Conservation (phyloP, 768 basidiomycete genomes). For the Agaricus subrufescens region DNA sequence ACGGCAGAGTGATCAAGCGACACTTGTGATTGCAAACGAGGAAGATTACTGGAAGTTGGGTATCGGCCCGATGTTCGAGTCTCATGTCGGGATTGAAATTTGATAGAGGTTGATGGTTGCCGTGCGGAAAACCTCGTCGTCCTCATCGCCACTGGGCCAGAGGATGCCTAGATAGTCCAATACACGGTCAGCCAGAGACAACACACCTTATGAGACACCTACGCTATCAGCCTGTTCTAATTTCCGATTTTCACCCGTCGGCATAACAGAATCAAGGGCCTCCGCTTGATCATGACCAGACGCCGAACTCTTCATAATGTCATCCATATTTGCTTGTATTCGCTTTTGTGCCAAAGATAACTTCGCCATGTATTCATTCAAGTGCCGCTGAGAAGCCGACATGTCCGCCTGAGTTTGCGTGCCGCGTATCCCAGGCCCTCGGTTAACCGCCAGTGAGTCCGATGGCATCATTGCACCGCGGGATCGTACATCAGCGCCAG, state of each 20-base stretch:
- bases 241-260: neutral
- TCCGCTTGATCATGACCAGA: neutral
- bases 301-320: neutral
- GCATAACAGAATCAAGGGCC: neutral
- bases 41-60: too few species aligned
- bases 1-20: too few species aligned
- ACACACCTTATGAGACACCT: neutral
- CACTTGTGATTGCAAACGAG: too few species aligned
- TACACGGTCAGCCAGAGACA: neutral
- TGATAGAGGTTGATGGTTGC: neutral
- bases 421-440: neutral
- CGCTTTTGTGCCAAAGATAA: neutral
- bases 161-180: neutral
- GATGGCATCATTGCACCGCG: neutral
- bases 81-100: neutral
- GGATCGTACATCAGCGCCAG: neutral
- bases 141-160: neutral
- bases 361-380: neutral
- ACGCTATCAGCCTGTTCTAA: neutral
- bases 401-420: neutral
- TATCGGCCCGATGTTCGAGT: neutral
- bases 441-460: neutral
- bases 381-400: neutral
- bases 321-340: neutral
- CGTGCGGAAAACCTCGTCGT: neutral